These are phyloP conservation scores for Miamiensis avidus DNA, from an alignment of 169 alveolate species.

Conservation along the genomic window DNA sequence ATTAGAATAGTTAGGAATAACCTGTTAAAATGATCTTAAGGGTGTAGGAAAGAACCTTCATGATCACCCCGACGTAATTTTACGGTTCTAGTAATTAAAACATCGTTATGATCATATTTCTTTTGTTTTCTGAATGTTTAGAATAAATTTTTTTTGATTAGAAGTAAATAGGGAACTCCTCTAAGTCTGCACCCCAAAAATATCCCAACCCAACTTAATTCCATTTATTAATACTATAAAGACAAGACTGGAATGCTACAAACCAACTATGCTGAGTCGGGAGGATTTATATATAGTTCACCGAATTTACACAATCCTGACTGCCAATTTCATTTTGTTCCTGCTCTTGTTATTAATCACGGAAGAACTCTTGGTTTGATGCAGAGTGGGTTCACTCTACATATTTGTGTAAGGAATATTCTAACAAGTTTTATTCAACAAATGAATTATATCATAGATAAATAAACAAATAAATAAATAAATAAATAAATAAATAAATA, in stretches of 20 bases:
- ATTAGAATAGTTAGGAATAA: constrained; percentile 12
- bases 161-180: constrained; percentile 22
- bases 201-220: neutral
- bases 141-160: neutral
- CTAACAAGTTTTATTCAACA: too few relatives aligned
- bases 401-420: too few relatives aligned
- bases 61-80: constrained; percentile 34
- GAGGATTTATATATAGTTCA: constrained; percentile 29
- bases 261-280: constrained; percentile 31
- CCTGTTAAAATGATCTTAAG: neutral
- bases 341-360: constrained; percentile 35
- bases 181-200: constrained; percentile 2
- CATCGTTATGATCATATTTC: too few relatives aligned
- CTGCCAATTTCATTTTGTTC: constrained; percentile 35
- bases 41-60: constrained; percentile 47
- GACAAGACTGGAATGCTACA: constrained; percentile 8
- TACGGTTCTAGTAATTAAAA: constrained; percentile 4
- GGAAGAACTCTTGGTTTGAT: neutral
- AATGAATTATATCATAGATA: too few relatives aligned
- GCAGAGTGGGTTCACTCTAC: neutral
- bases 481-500: too few relatives aligned
- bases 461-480: too few relatives aligned
- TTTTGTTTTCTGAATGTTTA: too few relatives aligned
- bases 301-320: constrained; percentile 18
- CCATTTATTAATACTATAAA: neutral